Evolutionary conservation across 2,329 filamentous ascomycete genomes (phyloP).

Genomic region (Scedosporium apiospermum): DNA sequence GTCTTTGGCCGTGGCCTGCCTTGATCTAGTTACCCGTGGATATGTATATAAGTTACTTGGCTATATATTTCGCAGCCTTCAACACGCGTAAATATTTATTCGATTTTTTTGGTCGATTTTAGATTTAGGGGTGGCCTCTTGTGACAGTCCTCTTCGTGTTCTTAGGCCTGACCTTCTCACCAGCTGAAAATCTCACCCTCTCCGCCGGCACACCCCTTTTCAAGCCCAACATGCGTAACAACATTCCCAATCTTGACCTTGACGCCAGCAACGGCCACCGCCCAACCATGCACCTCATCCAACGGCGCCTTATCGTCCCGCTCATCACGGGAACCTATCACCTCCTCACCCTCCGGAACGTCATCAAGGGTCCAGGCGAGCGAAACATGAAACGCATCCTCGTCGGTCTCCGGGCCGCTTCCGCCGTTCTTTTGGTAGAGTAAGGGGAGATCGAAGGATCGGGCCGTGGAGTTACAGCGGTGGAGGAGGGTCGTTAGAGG

Average conservation of each 20-base stretch:
- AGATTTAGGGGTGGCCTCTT: too few relatives aligned
- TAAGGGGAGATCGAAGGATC: conserved; percentile 53
- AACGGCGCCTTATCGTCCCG: conserved; percentile 11
- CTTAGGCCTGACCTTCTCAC: neutral
- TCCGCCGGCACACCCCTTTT: neutral
- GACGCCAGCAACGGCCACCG: conserved; percentile 48
- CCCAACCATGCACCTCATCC: conserved; percentile 27
- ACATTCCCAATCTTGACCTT: conserved; percentile 70
- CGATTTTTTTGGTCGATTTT: neutral
- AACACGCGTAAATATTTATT: neutral
- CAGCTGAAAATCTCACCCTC: neutral
- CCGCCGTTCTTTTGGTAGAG: conserved; percentile 46
- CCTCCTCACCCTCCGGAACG: conserved; percentile 23
- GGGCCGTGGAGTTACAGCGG: conserved; percentile 56
- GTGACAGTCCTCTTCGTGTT: too few relatives aligned
- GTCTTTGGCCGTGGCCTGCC: neutral
- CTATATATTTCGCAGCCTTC: neutral
- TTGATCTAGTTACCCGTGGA: neutral
- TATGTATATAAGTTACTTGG: neutral
- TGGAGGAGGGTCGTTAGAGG: conserved; percentile 54
- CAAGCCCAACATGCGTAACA: conserved; percentile 24
- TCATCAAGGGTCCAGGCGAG: conserved; percentile 70
- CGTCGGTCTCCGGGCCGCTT: conserved; percentile 14
- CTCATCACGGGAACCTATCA: conserved; percentile 21
- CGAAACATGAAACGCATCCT: conserved; percentile 70